Evolutionary conservation across 2,329 filamentous ascomycete genomes (phyloP).

Genomic region (Aureobasidium sp.): DNA sequence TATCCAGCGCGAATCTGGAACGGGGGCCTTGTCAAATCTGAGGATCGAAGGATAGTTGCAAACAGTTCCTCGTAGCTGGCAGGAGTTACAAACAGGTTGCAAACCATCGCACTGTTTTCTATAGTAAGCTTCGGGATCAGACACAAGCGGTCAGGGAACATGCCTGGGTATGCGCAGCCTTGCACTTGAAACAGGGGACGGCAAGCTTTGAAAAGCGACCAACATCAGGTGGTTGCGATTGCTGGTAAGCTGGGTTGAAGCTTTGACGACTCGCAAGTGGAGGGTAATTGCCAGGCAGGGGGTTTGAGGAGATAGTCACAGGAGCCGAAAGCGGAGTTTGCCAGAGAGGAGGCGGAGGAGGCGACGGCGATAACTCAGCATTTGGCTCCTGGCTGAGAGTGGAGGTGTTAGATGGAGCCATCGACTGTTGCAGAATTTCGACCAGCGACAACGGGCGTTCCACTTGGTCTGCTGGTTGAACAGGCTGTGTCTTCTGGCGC

Average conservation of each 20-base stretch:
- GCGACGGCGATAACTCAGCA: background rate
- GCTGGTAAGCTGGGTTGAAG: background rate
- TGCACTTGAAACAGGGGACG: conserved; percentile 15
- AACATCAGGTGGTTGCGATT: conserved; percentile 4
- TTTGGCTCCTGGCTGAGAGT: background rate
- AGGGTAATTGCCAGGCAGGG: background rate
- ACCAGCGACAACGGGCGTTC: conserved; percentile 23
- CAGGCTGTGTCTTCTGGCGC: conserved; percentile 8
- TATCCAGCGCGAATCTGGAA: conserved; percentile 9
- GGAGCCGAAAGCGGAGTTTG: background rate
- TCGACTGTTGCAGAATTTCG: conserved; percentile 23
- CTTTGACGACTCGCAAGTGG: background rate
- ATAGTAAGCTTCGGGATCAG: background rate
- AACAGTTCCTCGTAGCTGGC: conserved; percentile 8
- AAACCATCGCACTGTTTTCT: conserved; percentile 8
- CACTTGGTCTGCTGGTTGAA: conserved; percentile 3
- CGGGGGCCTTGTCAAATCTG: conserved; percentile 15
- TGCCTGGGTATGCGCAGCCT: conserved; percentile 9
- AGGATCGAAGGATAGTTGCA: conserved; percentile 15
- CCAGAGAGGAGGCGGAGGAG: background rate
- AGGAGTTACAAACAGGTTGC: conserved; percentile 13
- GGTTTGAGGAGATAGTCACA: background rate
- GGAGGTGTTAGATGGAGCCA: background rate
- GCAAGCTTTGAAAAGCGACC: conserved; percentile 14
- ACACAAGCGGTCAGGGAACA: background rate